These are phyloP conservation scores for Penicillium bovifimosum DNA, from an alignment of 495 filamentous ascomycete species.

Conservation along the genomic window DNA sequence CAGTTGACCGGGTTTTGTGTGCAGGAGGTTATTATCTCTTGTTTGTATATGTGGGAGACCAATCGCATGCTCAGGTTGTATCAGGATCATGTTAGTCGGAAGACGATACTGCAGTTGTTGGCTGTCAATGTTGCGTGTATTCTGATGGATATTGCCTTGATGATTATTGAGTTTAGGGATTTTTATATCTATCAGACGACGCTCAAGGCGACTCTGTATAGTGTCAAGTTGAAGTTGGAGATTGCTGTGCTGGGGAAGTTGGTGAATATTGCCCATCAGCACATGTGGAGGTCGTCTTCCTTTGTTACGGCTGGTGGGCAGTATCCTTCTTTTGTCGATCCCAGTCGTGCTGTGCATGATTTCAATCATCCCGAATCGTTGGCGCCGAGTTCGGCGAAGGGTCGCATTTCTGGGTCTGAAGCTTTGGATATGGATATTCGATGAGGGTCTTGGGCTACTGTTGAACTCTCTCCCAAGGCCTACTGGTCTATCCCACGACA, in stretches of 20 bases:
- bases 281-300: constrained; percentile 18
- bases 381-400: constrained; percentile 15
- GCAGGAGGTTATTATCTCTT: constrained; percentile 28
- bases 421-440: constrained; percentile 4
- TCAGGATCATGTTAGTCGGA: constrained; percentile 21
- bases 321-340: constrained; percentile 26
- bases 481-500: neutral
- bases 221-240: constrained; percentile 27
- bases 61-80: constrained; percentile 25
- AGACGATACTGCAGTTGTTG: constrained; percentile 26
- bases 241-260: constrained; percentile 27
- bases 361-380: constrained; percentile 16
- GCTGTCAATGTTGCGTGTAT: constrained; percentile 29
- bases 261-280: constrained; percentile 27
- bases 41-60: constrained; percentile 29
- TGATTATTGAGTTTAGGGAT: constrained; percentile 28
- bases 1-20: constrained; percentile 28
- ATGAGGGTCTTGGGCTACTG: neutral
- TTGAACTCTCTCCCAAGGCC: neutral
- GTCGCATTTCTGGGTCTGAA: constrained; percentile 11
- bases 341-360: constrained; percentile 13
- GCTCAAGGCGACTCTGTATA: constrained; percentile 27
- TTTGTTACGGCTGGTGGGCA: constrained; percentile 10
- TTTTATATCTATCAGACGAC: constrained; percentile 31
- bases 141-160: constrained; percentile 28